Evolutionary conservation across 140 eudicot genomes (phyloP), one percentile per base, ranked within the genome.

Genomic region (Flaveria floridana): DNA sequence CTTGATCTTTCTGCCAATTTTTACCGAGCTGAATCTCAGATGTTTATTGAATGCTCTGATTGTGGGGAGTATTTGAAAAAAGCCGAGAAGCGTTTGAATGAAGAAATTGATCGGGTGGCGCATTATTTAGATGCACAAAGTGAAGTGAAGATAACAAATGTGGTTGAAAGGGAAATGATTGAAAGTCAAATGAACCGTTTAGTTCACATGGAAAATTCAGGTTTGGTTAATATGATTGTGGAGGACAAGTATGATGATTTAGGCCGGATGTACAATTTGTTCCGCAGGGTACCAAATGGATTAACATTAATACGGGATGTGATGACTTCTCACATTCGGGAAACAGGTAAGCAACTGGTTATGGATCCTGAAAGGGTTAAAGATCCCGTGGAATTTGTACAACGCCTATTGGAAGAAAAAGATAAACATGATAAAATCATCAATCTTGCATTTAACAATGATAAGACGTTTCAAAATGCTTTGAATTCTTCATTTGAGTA

Each of bases 131-230:
- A 87, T 48, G 74, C 73, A 9, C 81, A 81, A 77, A 87, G 80
- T 59, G 89, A 87, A 69, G 81, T 62, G 8, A 87, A 87, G 65
- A 85, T 87, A 74, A 82, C 89, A 6, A 85, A 78, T 72, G 89
- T 87, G 26, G 89, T 87, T 10, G 92, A 87, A 74, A 87, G 83
- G 67, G 92, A 87, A 65, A 82, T 87, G 92, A 80, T 87, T n/a
- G 87, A 81, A 73, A 87, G 83, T 69, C 89, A 87, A 67, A 85
- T 85, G 89, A 80, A 28, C 30, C 71, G 89, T 25, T 76, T 87
- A 52, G 87, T 85, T 62, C 87, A 87, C 20, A 87, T 87, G 92
- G 92, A 87, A 53, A 85, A 87, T 56, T 87, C 92, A 9, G 92
- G 89, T 14, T 72, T 85, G 55, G 89, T 87, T 9, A 87, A 63